phyloP scores from a whole-genome alignment of 805 yeast genomes.

The Kregervanrija fluxuum region DNA sequence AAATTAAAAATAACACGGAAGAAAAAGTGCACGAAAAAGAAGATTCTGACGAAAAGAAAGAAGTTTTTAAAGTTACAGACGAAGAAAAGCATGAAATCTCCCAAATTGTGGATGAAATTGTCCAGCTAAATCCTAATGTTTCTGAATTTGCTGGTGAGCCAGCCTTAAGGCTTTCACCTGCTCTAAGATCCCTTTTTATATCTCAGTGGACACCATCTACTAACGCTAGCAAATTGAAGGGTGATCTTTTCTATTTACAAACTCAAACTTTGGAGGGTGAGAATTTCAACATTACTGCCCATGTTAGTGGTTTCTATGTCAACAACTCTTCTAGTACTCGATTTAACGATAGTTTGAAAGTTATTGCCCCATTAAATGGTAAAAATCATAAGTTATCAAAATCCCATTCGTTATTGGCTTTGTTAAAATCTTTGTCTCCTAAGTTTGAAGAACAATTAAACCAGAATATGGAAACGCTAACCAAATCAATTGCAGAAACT shows the following conservation, averaged over 20 bases:
- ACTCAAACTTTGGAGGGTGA: conserved; percentile 78
- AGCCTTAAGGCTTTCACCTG: conserved; percentile 31
- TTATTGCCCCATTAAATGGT: conserved; percentile 19
- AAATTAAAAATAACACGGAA: conserved; percentile 14
- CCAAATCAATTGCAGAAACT: conserved; percentile 42
- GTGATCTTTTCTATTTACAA: conserved; percentile 74
- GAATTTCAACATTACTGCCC: conserved; percentile 69
- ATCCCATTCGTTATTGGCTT: conserved; percentile 48
- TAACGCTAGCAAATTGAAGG: conserved; percentile 49
- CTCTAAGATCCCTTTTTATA: conserved; percentile 49
- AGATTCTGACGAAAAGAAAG: conserved; percentile 9
- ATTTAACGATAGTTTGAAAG: conserved; percentile 59
- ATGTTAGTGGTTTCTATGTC: conserved; percentile 71
- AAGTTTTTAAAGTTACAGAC: conserved; percentile 18
- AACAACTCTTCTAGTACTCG: conserved; percentile 58
- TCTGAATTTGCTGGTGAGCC: conserved; percentile 26
- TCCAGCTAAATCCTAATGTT: conserved; percentile 8
- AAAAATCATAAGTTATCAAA: conserved; percentile 26
- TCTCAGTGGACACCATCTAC: conserved; percentile 89
- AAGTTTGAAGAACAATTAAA: conserved; percentile 46
- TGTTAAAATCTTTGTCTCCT: conserved; percentile 63
- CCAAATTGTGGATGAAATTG: conserved; percentile 14
- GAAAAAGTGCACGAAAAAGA: conserved; percentile 12
- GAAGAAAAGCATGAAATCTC: conserved; percentile 25
- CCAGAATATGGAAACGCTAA: conserved; percentile 40